Evolutionary conservation across 1,139 yeast species (phyloP).

Genomic region (Hansenula sp.): DNA sequence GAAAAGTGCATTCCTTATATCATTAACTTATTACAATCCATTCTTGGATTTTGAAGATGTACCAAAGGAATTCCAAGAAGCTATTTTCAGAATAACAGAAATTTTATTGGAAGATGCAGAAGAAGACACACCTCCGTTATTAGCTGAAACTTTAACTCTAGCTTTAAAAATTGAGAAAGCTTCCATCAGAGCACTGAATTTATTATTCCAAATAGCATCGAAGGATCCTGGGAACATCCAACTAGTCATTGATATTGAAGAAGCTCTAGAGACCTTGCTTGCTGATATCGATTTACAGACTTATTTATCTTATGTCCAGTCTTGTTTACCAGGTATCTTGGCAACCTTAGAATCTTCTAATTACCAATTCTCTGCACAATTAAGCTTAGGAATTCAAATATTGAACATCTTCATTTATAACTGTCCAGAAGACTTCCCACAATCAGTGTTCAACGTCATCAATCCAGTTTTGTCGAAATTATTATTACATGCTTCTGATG

Average conservation of each 20-base stretch:
- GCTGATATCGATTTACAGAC: constrained; percentile 39
- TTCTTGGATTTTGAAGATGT: constrained; percentile 35
- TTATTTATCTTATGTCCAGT: constrained; percentile 24
- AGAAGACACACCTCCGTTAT: constrained; percentile 75
- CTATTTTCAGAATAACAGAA: constrained; percentile 32
- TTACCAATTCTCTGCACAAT: constrained; percentile 30
- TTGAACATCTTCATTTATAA: constrained; percentile 44
- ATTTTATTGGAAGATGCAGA: constrained; percentile 59
- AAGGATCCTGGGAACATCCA: constrained; percentile 76
- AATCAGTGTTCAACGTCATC: constrained; percentile 43
- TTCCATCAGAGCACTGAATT: constrained; percentile 41
- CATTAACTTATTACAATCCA: constrained; percentile 50
- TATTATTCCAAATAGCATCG: constrained; percentile 61
- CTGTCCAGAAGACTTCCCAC: constrained; percentile 33
- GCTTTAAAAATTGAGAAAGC: constrained; percentile 42
- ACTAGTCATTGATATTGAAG: constrained; percentile 52
- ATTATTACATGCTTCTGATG: constrained; percentile 58
- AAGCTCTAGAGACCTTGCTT: constrained; percentile 58
- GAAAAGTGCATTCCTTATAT: constrained; percentile 45
- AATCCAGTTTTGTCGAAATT: constrained; percentile 51
- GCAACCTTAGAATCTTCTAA: constrained; percentile 7
- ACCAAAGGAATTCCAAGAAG: constrained; percentile 16
- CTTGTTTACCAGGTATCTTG: constrained; percentile 23
- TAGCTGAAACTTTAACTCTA: constrained; percentile 65
- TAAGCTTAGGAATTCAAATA: constrained; percentile 65